Evolutionary conservation across 768 basidiomycete species (phyloP), one percentile per base, ranked within the genome.

Genomic region (Mycena capillaripes): DNA sequence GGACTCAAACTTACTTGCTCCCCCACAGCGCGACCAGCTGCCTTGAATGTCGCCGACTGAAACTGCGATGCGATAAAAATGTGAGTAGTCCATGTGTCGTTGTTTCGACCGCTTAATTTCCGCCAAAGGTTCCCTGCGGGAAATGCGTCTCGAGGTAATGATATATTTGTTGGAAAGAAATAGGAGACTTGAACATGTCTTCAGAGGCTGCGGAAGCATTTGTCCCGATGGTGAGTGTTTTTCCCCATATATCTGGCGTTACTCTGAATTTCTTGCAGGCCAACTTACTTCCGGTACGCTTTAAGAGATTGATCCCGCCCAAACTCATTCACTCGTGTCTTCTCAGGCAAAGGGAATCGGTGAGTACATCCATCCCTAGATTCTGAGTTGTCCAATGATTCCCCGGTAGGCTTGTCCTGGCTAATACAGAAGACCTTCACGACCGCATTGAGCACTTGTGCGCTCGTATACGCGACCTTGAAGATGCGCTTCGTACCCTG

Each of bases 371-470:
- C 10, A 23, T 36, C 2, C 23, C 17, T n/a, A 8, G 27, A 19
- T 4, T 11, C 12, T 6, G 4, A 6, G 2, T 32, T 38, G n/a
- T 21, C 40, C 34, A 25, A 40, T 63, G 23, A 78, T 34, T 9
- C 10, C 9, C 3, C 29, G 9, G 1, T 59, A 89, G 90, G 29
- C 82, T 92, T 66, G 82, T 93, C 30, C 86, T 94, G 29, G 86
- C 93, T 27, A 90, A 91, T 75, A 93, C 92, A 0, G 89, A 90
- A 73, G 91, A 94, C 68, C 84, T 94, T 10, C 92, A 94, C 79
- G 88, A 89, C 59, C 87, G 88, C 72, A 90, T 93, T 8, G 92
- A 91, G 44, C 76, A 79, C 0, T 83, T 92, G 53, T 81, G 85
- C 52, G 77, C 82, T 7, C 89, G 91, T n/a, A 89, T 91, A 65